Base-by-base conservation (phyloP, 225 moss, liverwort and hornwort genomes). In the Anthoceros angustus region DNA sequence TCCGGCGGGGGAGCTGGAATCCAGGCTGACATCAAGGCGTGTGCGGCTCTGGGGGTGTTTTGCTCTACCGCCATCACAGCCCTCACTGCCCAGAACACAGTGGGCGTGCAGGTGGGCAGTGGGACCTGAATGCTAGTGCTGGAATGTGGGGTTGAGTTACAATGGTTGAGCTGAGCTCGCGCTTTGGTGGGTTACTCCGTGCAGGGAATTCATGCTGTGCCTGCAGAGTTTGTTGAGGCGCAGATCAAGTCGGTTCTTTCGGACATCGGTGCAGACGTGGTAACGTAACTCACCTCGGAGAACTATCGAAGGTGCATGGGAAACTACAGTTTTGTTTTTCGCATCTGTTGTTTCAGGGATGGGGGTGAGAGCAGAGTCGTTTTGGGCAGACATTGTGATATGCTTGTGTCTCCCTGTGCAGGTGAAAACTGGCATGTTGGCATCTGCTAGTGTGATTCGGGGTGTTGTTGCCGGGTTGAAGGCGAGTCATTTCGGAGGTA, bases 391-490 rank as follows among this genome's bases (percentile, higher is more conserved):
- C 10, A 43, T 42, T 10, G 7, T 61, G 68, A 62, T 42, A 66
- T 43, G 45, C 40, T 15, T 25, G 64, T 62, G 65, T 8, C 16
- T 55, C 70, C 55, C 69, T 60, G 70, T 78, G 65, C 80, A 98
- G 95, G 85, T 98, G 61, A 98, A 98, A 70, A 98, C 92, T 42
- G 98, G 98, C 72, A 72, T 98, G 92, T 79, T 92, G 71, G 88
- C 98, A 6, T 84, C 98, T 43, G 81, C 77, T 26, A 82, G 84
- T 42, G 85, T 79, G 55, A 87, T 98, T 43, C 74, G 77, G 42
- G 77, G 78, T 64, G 82, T 98, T 11, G 92, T 91, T 70, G 85
- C 85, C 63, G 69, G 80, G 48, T 81, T 98, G 62, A 76, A 86
- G 39, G 80, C 80, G 7, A 79, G 80, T 73, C 79, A 84, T 46